phyloP scores from a whole-genome alignment of 208 protist genomes.

The Leishmania guyanensis region DNA sequence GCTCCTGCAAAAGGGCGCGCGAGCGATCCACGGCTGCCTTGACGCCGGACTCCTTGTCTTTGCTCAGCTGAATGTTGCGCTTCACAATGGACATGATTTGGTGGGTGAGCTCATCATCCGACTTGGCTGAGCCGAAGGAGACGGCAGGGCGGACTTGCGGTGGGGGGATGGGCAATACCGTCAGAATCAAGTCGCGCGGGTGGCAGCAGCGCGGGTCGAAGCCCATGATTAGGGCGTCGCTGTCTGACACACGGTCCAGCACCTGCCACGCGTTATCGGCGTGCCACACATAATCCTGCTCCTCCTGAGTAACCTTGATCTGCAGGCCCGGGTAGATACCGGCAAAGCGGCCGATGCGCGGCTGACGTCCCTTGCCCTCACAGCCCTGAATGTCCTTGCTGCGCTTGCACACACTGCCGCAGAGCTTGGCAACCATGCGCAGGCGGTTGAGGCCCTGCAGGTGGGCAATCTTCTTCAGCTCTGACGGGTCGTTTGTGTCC shows the following conservation, averaged over 20 bases:
- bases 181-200: conserved; percentile 94
- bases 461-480: conserved; percentile 55
- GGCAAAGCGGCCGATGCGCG: conserved; percentile 74
- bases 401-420: conserved; percentile 62
- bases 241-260: conserved; percentile 74
- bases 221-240: conserved; percentile 67
- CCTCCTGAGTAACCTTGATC: conserved; percentile 72
- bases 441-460: conserved; percentile 74
- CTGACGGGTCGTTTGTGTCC: conserved; percentile 55
- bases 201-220: conserved; percentile 79
- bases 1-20: conserved; percentile 95
- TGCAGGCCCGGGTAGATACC: conserved; percentile 76
- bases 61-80: conserved; percentile 92
- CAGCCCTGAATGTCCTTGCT: conserved; percentile 43
- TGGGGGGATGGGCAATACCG: conserved; percentile 96
- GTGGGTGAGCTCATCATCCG: conserved; percentile 98
- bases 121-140: conserved; percentile 78
- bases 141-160: conserved; percentile 98
- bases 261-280: conserved; percentile 78
- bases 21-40: conserved; percentile 89
- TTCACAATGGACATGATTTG: conserved; percentile 98
- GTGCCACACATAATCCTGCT: conserved; percentile 76
- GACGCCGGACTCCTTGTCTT: conserved; percentile 88
- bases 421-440: conserved; percentile 74
- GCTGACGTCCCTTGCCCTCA: conserved; percentile 83